phyloP scores from a whole-genome alignment of 805 yeast genomes.

The Kazachstania bromeliacearum region DNA sequence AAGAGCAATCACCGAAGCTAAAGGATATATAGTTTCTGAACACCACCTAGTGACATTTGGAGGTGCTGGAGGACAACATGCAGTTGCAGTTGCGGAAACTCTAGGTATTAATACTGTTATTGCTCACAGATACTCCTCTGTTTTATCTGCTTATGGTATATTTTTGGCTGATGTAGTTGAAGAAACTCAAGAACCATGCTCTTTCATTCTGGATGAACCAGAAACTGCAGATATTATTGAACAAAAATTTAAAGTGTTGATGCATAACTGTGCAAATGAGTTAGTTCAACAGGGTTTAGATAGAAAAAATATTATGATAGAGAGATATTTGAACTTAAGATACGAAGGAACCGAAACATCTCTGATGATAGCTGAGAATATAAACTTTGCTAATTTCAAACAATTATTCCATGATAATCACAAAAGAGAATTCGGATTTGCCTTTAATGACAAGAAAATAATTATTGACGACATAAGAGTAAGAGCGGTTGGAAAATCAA shows the following conservation, averaged over 20 bases:
- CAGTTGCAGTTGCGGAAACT: conserved; percentile 62
- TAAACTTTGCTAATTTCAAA: conserved; percentile 28
- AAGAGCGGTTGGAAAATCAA: conserved; percentile 60
- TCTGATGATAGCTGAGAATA: conserved; percentile 48
- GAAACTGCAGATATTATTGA: conserved; percentile 31
- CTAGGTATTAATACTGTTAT: conserved; percentile 61
- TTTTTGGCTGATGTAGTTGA: conserved; percentile 77
- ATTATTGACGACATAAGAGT: conserved; percentile 67
- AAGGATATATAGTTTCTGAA: conserved; percentile 55
- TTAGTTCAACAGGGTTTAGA: conserved; percentile 47
- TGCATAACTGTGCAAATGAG: conserved; percentile 33
- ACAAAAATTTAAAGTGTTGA: conserved; percentile 38
- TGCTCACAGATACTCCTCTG: conserved; percentile 74
- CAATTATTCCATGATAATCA: conserved; percentile 46
- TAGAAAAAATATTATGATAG: conserved; percentile 39
- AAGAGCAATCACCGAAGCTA: conserved; percentile 74
- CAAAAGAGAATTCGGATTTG: conserved; percentile 64
- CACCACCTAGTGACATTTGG: conserved; percentile 80
- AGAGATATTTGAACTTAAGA: conserved; percentile 65
- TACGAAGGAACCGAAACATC: conserved; percentile 88
- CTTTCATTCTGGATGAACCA: conserved; percentile 31
- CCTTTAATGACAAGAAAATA: conserved; percentile 46
- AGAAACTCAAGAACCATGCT: conserved; percentile 69
- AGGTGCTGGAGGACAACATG: conserved; percentile 93
- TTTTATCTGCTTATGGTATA: conserved; percentile 82